phyloP scores from a whole-genome alignment of 2,329 filamentous ascomycete species.

The Diaporthe vaccinii region DNA sequence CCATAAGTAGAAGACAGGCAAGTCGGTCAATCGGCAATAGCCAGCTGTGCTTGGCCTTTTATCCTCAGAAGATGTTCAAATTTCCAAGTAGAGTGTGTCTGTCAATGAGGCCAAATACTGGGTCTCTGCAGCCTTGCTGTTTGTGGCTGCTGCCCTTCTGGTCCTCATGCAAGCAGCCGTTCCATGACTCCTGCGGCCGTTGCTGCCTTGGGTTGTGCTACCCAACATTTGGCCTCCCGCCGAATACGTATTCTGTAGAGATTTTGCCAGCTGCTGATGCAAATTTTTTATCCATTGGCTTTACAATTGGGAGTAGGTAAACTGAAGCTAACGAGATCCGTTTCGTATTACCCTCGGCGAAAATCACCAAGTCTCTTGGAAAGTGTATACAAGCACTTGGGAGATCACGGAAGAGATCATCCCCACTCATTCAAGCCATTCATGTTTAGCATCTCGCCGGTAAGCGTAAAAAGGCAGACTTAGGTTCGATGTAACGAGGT shows the following conservation, averaged over 20 bases:
- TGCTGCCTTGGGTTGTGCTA: not conserved
- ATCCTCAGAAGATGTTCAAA: not conserved
- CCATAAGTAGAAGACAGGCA: not conserved
- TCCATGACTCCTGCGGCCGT: not conserved
- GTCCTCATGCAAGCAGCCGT: slow-evolving; percentile 15
- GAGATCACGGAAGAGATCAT: too few species aligned
- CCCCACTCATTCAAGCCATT: too few species aligned
- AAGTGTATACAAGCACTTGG: too few species aligned
- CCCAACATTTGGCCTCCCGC: not conserved
- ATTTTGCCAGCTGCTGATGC: not conserved
- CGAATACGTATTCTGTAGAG: not conserved
- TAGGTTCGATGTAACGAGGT: too few species aligned
- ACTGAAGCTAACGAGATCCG: not conserved
- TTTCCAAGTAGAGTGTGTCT: too few species aligned
- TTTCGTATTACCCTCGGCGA: not conserved
- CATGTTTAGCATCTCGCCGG: too few species aligned
- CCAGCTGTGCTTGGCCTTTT: not conserved
- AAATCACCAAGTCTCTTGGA: too few species aligned
- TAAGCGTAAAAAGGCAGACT: too few species aligned
- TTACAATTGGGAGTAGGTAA: not conserved
- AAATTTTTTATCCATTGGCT: not conserved
- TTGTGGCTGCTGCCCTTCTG: not conserved
- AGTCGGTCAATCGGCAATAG: not conserved
- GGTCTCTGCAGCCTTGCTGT: not conserved
- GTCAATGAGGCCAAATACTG: slow-evolving; percentile 1